Evolutionary conservation across 2,329 filamentous ascomycete genomes (phyloP).

Genomic region (Emmonsiellopsis sp.): DNA sequence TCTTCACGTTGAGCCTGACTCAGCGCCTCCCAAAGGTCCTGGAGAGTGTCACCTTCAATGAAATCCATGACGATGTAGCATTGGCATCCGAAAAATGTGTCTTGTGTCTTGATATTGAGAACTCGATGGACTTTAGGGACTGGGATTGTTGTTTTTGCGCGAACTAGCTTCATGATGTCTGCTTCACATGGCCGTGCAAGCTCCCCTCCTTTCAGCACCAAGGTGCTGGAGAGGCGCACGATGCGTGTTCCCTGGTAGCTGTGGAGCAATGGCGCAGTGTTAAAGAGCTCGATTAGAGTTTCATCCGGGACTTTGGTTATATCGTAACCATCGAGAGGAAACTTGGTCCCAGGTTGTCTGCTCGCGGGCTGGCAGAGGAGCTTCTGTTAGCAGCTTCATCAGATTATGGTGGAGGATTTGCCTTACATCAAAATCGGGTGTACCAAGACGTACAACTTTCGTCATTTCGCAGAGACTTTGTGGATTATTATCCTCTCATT

Average conservation of each 20-base stretch:
- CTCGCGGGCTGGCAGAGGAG: slow-evolving; percentile 5
- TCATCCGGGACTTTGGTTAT: slow-evolving; percentile 11
- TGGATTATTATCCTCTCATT: slow-evolving; percentile 4
- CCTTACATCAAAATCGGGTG: slow-evolving; percentile 5
- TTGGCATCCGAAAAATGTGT: slow-evolving; percentile 9
- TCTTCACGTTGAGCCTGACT: slow-evolving; percentile 8
- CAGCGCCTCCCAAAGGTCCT: slow-evolving; percentile 11
- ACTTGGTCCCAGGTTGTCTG: slow-evolving; percentile 4
- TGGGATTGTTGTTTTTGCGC: slow-evolving; percentile 5
- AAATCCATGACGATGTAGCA: slow-evolving; percentile 13
- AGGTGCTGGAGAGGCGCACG: slow-evolving; percentile 11
- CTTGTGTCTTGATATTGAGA: slow-evolving; percentile 9
- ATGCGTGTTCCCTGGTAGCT: slow-evolving; percentile 10
- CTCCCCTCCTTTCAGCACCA: slow-evolving; percentile 11
- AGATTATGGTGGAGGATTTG: slow-evolving; percentile 4
- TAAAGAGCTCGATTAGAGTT: slow-evolving; percentile 9
- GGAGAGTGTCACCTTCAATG: slow-evolving; percentile 7
- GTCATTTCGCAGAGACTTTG: slow-evolving; percentile 6
- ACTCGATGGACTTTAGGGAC: slow-evolving; percentile 11
- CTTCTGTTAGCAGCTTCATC: slow-evolving; percentile 4
- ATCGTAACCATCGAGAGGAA: slow-evolving; percentile 11
- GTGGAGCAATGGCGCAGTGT: slow-evolving; percentile 12
- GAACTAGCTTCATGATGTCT: slow-evolving; percentile 10
- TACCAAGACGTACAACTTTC: slow-evolving; percentile 6
- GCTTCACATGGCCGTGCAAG: slow-evolving; percentile 11